These are phyloP conservation scores for Pestalotiopsis sp. DNA, from an alignment of 2,329 filamentous ascomycete species.

Conservation along the genomic window DNA sequence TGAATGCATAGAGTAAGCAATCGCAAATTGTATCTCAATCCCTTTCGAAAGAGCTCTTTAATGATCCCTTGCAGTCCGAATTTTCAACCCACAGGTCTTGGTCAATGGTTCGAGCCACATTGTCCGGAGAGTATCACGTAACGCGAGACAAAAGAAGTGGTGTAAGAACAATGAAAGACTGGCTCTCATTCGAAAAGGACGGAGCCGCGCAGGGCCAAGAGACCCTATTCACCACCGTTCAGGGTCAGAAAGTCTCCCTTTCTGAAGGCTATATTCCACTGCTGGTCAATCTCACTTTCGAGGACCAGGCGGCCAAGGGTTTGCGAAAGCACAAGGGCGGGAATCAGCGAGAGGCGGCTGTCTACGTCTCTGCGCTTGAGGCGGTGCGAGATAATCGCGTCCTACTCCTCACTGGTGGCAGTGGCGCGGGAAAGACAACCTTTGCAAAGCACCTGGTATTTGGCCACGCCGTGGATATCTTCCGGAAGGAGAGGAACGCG, in stretches of 20 bases:
- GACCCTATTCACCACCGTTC: background rate
- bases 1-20: too few species aligned
- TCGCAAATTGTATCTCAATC: too few species aligned
- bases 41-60: too few species aligned
- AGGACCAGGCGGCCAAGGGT: conserved; percentile 11
- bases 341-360: background rate
- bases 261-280: conserved; percentile 1
- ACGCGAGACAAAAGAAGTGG: too few species aligned
- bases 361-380: conserved; percentile 8
- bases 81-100: too few species aligned
- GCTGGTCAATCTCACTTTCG: background rate
- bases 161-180: background rate
- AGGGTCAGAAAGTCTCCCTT: background rate
- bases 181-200: background rate
- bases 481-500: background rate
- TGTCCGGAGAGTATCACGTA: too few species aligned
- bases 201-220: background rate
- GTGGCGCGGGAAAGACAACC: conserved; percentile 2
- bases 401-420: background rate
- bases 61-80: too few species aligned
- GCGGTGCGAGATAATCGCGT: conserved; percentile 1
- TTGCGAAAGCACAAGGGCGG: background rate
- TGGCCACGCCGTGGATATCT: background rate
- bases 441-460: conserved; percentile 3
- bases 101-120: too few species aligned